Evolutionary conservation across 2,329 filamentous ascomycete genomes (phyloP), one percentile per base, ranked within the genome.

Genomic region (Tolypocladium paradoxum): DNA sequence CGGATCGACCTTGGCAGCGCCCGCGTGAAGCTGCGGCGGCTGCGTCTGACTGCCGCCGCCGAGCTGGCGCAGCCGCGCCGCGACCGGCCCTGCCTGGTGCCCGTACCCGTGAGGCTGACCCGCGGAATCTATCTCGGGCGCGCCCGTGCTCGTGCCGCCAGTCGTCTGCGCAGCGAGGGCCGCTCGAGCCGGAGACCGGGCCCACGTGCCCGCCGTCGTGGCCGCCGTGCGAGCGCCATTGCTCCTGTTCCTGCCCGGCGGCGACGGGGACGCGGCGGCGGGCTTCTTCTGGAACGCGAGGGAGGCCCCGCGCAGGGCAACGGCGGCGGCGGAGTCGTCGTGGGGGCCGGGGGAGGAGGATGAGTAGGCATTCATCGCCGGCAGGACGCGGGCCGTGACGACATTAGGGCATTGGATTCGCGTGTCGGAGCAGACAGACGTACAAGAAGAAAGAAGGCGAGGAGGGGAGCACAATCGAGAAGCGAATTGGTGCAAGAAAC

Each of bases 221-320:
- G 75, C 74, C n/a, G 75, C 76, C 9, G 69, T 66, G 46, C 75
- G 66, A 45, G 74, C 74, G 57, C 67, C 70, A 60, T 70, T 72
- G 57, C 65, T 62, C 48, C 50, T 43, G 8, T 18, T 36, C 14
- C 9, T 47, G 34, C 35, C 35, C 35, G 9, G 46, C 55, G 38
- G 35, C n/a, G 40, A 35, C 34, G 56, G 51, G 22, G 59, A 57
- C 14, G 63, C 56, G 24, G 59, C 57, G 38, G 59, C 59, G 11
- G 63, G 62, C 50, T 62, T 61, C 34, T 63, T 67, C 48, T 73
- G 69, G 56, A 82, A 83, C 22, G 79, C 79, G 29, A 82, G 70
- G 12, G 75, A 76, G 11, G 79, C 79, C 51, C 79, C 79, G 54
- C 70, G 73, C 53, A 82, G 67, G 49, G 78, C 77, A n/a, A 45